phyloP scores from a whole-genome alignment of 345 rosid genomes.

The Populus euphratica region DNA sequence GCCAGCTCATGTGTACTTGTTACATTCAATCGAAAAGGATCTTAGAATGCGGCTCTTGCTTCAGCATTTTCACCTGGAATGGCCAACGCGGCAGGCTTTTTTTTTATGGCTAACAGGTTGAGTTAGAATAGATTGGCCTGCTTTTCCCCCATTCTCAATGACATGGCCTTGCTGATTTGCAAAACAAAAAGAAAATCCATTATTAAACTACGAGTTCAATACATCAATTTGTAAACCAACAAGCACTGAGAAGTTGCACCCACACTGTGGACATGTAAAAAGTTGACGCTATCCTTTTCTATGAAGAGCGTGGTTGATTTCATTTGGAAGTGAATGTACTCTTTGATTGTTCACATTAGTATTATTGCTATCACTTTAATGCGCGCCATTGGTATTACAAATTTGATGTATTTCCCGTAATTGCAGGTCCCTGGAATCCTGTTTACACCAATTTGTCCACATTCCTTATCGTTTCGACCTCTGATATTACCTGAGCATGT shows the following conservation, averaged over 20 bases:
- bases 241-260: background rate
- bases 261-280: background rate
- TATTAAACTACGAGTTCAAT: background rate
- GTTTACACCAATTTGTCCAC: conserved; percentile 97
- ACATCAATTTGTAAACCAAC: background rate
- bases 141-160: background rate
- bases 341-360: background rate
- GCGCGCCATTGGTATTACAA: background rate
- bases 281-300: background rate
- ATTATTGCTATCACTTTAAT: background rate
- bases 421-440: conserved; percentile 93
- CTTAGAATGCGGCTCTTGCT: background rate
- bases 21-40: background rate
- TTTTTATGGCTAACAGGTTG: background rate
- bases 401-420: background rate
- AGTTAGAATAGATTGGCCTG: background rate
- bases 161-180: background rate
- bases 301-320: background rate
- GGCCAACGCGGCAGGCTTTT: background rate
- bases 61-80: background rate
- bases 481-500: conserved; percentile 93
- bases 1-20: background rate
- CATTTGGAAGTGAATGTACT: background rate
- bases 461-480: conserved; percentile 94
- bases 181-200: background rate